Base-by-base conservation (phyloP, 2,329 filamentous ascomycete genomes). In the Ascosphaera apis region DNA sequence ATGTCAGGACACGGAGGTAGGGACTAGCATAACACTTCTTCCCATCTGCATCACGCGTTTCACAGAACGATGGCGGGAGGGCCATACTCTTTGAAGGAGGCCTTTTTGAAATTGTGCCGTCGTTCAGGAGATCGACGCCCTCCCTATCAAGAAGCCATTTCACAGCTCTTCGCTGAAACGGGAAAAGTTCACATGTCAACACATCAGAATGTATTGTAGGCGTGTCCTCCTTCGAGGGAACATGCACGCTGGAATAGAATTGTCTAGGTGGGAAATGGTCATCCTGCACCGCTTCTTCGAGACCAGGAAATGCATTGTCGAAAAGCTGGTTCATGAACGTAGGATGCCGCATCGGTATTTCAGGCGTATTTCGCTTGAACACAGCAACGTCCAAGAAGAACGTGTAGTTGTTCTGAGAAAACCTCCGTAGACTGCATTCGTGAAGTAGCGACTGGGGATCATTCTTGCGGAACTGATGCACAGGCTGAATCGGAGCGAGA, bases 231-330 rank as follows among this genome's bases (percentile, higher is more conserved):
- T 53, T 45, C 15, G 44, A 42, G 9, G 60, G 60, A 16, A 62
- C 55, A 44, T 62, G 53, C 30, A 63, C 60, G 44, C 53, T 60
- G 18, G 59, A 52, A 36, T 63, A 63, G 40, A 63, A 63, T 33
- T 62, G 56, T 13, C 53, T 45, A 12, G 51, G 49, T 6, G 6
- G 5, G 11, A 25, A 25, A 6, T 5, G 11, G 6, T 25, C 21
- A 5, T 25, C 3, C 1, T 7, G 35, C 8, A 16, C 32, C 3
- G 38, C 37, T 4, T 21, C 31, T 15, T 42, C 40, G 23, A 43
- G 39, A 34, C 36, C 21, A 25, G 21, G 21, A 25, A 25, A 25
- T 25, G 21, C 11, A 5, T 25, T 25, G 11, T 25, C 11, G 6
- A 25, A 25, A 25, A 25, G 21, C 11, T 5, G 5, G 21, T 25